Conservation (phyloP, 192 early-diverging fungal species). For the Coemansia sp. region DNA sequence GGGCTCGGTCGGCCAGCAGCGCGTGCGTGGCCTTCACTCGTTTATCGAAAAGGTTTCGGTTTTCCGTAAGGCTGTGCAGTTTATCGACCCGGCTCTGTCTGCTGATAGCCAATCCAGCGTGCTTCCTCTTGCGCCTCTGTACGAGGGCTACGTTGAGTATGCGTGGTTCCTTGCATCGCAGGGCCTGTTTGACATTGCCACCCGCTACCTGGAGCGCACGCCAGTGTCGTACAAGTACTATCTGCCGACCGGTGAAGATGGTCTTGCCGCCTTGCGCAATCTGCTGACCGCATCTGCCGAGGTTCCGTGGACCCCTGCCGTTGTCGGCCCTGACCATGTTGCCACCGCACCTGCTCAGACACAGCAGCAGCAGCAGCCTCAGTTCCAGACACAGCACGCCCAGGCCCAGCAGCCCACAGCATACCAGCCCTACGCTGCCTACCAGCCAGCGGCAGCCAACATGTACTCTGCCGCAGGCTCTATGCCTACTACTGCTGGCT, state of each 20-base stretch:
- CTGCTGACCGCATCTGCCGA: conserved; percentile 49
- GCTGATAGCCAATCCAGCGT: conserved; percentile 39
- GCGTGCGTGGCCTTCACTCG: conserved; percentile 60
- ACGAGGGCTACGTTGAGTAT: conserved; percentile 86
- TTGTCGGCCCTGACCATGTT: conserved; percentile 15
- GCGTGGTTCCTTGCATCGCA: conserved; percentile 70
- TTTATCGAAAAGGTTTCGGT: conserved; percentile 91
- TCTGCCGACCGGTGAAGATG: conserved; percentile 23
- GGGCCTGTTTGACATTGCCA: conserved; percentile 71
- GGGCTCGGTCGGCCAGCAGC: conserved; percentile 48
- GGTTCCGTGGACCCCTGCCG: conserved; percentile 38
- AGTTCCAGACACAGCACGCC: conserved; percentile 11
- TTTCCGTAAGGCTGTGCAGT: conserved; percentile 89
- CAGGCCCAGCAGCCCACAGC: conserved; percentile 12
- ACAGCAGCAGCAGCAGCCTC: conserved; percentile 19
- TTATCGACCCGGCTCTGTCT: conserved; percentile 69
- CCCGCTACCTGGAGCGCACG: conserved; percentile 72
- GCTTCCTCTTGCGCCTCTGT: conserved; percentile 63
- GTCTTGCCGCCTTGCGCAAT: conserved; percentile 69
- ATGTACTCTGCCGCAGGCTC: neutral
- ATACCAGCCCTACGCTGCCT: conserved; percentile 5
- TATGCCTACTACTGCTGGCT: neutral
- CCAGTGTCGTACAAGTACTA: conserved; percentile 59
- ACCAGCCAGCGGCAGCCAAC: neutral
- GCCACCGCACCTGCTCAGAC: conserved; percentile 7